A percentile compares a stretch with the other conserved stretches of the same genome.
These are phyloP conservation scores for Fusarium sp. DNA, from an alignment of 2,329 filamentous ascomycete genomes.

Conservation along the genomic window DNA sequence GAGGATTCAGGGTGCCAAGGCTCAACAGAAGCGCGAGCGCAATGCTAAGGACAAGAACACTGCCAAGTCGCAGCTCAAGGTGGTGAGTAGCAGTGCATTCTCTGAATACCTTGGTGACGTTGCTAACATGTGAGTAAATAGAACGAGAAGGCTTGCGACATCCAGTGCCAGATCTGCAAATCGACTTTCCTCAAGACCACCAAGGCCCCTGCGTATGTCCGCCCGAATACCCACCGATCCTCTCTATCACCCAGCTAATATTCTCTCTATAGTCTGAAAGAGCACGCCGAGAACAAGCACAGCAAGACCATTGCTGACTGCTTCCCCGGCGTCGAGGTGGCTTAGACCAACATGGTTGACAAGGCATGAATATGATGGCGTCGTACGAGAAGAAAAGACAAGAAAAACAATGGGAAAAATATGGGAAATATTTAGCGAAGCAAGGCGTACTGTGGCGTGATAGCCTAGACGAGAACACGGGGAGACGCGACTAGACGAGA, in stretches of 20 bases:
- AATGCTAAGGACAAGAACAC: conserved; percentile 69
- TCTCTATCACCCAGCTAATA: conserved; percentile 22
- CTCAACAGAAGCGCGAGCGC: conserved; percentile 78
- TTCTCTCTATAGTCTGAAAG: conserved; percentile 63
- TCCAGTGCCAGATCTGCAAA: conserved; percentile 82
- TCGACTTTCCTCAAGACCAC: conserved; percentile 83
- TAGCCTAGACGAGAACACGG: conserved; percentile 25
- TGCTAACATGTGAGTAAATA: conserved; percentile 48
- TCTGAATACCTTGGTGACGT: not conserved
- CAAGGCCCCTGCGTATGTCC: conserved; percentile 73
- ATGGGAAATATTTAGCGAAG: conserved; percentile 34
- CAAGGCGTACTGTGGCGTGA: conserved; percentile 37
- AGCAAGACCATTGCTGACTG: conserved; percentile 77
- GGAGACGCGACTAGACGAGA: conserved; percentile 19
- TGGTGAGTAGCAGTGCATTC: conserved; percentile 58
- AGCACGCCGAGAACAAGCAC: conserved; percentile 82
- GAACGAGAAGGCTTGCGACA: conserved; percentile 80
- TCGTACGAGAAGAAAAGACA: conserved; percentile 11
- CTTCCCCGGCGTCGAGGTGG: conserved; percentile 65
- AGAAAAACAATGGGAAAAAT: not conserved
- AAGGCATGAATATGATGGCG: conserved; percentile 1
- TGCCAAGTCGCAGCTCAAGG: conserved; percentile 76
- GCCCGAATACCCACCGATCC: not conserved
- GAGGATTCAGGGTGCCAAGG: conserved; percentile 67
- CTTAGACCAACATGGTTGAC: conserved; percentile 12